Percentiles rank a stretch among this genome's conserved stretches.
Conservation (phyloP, 179 eudicot species). For the Dionaea muscipula region DNA sequence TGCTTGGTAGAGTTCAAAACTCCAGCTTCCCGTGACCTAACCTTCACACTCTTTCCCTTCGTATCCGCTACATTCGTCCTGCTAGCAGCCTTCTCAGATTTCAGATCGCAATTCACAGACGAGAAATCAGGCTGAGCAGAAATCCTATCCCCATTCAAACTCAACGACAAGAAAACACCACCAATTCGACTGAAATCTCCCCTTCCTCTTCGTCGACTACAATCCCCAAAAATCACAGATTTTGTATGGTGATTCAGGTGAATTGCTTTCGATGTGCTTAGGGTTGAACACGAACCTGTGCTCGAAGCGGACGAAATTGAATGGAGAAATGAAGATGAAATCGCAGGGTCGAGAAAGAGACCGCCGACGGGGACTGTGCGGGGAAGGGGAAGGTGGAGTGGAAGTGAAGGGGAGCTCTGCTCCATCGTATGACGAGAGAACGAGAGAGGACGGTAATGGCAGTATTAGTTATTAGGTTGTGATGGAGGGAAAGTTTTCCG, state of each 20-base stretch:
- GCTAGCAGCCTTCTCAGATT: not conserved
- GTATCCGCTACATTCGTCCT: slow-evolving; percentile 11
- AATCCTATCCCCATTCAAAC: slow-evolving; percentile 24
- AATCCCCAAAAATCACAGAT: slow-evolving; percentile 6
- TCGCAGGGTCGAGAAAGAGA: slow-evolving; percentile 25
- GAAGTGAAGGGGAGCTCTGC: not conserved
- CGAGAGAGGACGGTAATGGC: too few species aligned
- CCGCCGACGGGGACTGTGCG: slow-evolving; percentile 12
- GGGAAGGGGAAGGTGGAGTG: slow-evolving; percentile 9
- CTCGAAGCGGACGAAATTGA: slow-evolving; percentile 15
- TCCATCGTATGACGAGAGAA: too few species aligned
- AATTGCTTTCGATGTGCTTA: slow-evolving; percentile 3
- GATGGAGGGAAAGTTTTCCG: too few species aligned
- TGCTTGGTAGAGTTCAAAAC: slow-evolving; percentile 69
- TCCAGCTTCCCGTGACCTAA: slow-evolving; percentile 23
- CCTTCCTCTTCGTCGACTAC: not conserved
- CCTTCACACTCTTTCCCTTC: slow-evolving; percentile 13
- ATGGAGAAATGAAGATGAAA: slow-evolving; percentile 31
- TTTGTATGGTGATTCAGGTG: not conserved
- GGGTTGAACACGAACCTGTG: not conserved
- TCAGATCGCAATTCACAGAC: not conserved
- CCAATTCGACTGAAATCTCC: not conserved
- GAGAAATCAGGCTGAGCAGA: slow-evolving; percentile 7
- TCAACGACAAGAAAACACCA: slow-evolving; percentile 42
- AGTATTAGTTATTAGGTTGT: too few species aligned